Percentiles rank a stretch among this genome's conserved stretches.
phyloP scores from a whole-genome alignment of 2,329 filamentous ascomycete genomes.

The Bertia moriformis region DNA sequence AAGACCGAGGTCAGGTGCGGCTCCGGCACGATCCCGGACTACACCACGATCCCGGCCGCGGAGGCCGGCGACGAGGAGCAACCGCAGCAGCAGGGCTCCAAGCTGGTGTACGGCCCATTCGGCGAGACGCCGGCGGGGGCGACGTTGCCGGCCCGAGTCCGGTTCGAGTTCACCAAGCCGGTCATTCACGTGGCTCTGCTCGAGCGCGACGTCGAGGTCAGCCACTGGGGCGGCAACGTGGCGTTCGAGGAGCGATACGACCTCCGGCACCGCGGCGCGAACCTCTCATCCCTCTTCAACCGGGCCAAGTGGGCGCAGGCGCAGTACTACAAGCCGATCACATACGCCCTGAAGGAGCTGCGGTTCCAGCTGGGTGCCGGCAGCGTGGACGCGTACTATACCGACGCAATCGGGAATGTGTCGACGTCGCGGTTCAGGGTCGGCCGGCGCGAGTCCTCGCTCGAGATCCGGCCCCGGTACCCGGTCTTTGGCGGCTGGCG shows the following conservation, averaged over 20 bases:
- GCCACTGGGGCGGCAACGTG: slow-evolving; percentile 94
- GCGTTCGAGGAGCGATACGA: slow-evolving; percentile 90
- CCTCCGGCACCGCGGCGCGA: slow-evolving; percentile 73
- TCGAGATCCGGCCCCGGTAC: slow-evolving; percentile 87
- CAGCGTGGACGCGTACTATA: slow-evolving; percentile 81
- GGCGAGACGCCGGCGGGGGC: slow-evolving; percentile 66
- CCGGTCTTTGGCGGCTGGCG: slow-evolving; percentile 98
- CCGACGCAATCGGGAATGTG: slow-evolving; percentile 90
- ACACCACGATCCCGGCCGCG: slow-evolving; percentile 57
- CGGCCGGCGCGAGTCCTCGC: slow-evolving; percentile 61
- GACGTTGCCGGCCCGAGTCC: slow-evolving; percentile 56
- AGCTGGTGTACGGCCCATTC: slow-evolving; percentile 86
- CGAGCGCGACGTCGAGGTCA: slow-evolving; percentile 86
- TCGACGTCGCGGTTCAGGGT: slow-evolving; percentile 80
- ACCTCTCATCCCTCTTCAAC: slow-evolving; percentile 58
- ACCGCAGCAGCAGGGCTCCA: slow-evolving; percentile 73
- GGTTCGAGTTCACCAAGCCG: slow-evolving; percentile 92
- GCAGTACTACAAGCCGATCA: slow-evolving; percentile 63
- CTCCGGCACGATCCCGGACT: slow-evolving; percentile 66
- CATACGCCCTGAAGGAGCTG: slow-evolving; percentile 67
- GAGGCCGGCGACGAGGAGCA: slow-evolving; percentile 42
- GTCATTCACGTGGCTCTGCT: slow-evolving; percentile 65
- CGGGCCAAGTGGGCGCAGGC: slow-evolving; percentile 62
- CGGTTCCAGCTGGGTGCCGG: slow-evolving; percentile 67
- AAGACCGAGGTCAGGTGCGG: slow-evolving; percentile 94